Percentiles rank a stretch among this genome's conserved stretches.
phyloP scores from a whole-genome alignment of 2,329 filamentous ascomycete species.

The Hymenoscyphus albidus region DNA sequence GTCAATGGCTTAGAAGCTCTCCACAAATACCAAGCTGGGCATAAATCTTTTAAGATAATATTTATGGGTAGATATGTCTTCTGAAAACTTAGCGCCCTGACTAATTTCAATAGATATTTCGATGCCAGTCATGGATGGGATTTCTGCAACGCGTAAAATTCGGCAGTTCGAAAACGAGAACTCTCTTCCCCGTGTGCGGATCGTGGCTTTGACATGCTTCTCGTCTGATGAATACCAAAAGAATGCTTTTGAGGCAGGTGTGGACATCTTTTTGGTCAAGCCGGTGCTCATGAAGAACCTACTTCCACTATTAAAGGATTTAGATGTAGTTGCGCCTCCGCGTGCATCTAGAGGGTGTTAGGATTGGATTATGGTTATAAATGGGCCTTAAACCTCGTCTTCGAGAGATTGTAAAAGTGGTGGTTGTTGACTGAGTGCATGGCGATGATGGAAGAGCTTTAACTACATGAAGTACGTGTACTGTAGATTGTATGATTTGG shows the following conservation, averaged over 20 bases:
- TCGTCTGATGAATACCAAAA: conserved; percentile 44
- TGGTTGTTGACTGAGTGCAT: background rate
- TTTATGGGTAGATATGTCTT: conserved; percentile 32
- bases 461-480: background rate
- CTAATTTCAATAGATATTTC: conserved; percentile 41
- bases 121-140: conserved; percentile 52
- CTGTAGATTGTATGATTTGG: background rate
- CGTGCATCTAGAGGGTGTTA: background rate
- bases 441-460: background rate
- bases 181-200: conserved; percentile 38
- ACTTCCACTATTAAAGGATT: conserved; percentile 21
- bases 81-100: background rate
- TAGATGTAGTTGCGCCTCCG: conserved; percentile 4
- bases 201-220: conserved; percentile 50
- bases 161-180: conserved; percentile 43
- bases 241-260: conserved; percentile 47
- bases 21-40: conserved; percentile 28
- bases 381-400: background rate
- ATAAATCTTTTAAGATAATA: conserved; percentile 28
- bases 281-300: conserved; percentile 37
- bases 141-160: conserved; percentile 45
- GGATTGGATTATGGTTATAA: background rate
- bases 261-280: conserved; percentile 51
- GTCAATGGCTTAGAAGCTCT: conserved; percentile 46
- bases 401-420: background rate